Conservation (phyloP, 2,329 filamentous ascomycete species). For the Neonectria punicea region DNA sequence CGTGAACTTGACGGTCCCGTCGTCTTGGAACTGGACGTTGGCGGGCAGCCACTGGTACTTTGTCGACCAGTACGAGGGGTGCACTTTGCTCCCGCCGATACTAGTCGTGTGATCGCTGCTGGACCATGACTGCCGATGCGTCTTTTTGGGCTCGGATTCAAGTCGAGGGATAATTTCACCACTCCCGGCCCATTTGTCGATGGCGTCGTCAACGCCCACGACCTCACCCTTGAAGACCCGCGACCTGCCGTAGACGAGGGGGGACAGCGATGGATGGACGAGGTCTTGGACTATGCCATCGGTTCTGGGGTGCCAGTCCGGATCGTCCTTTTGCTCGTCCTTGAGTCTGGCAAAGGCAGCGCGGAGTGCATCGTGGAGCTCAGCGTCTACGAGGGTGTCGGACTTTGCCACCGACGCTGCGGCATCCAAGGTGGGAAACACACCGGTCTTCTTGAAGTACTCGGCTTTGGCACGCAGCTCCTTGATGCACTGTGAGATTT, state of each 20-base stretch:
- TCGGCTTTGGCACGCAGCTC: conserved; percentile 60
- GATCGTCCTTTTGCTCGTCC: conserved; percentile 29
- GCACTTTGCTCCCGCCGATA: background rate
- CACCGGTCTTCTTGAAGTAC: conserved; percentile 49
- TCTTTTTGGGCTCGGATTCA: background rate
- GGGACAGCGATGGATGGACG: conserved; percentile 33
- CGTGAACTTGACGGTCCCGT: conserved; percentile 47
- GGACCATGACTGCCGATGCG: background rate
- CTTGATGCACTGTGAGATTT: conserved; percentile 30
- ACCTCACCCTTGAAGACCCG: conserved; percentile 50
- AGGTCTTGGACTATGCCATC: conserved; percentile 23
- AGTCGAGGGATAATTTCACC: conserved; percentile 30
- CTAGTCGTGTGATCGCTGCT: background rate
- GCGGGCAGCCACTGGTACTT: conserved; percentile 42
- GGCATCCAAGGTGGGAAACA: conserved; percentile 47
- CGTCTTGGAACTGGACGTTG: conserved; percentile 53
- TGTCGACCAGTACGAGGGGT: conserved; percentile 47
- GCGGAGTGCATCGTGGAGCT: conserved; percentile 23
- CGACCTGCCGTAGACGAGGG: conserved; percentile 37
- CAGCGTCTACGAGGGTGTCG: conserved; percentile 25
- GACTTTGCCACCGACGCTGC: conserved; percentile 36
- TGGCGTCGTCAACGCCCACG: conserved; percentile 37
- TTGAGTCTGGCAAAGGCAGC: conserved; percentile 31
- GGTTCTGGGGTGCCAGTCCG: conserved; percentile 29
- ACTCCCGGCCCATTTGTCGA: conserved; percentile 36